Evolutionary conservation across 768 basidiomycete genomes (phyloP).

Genomic region (Tephrocybe rancida): DNA sequence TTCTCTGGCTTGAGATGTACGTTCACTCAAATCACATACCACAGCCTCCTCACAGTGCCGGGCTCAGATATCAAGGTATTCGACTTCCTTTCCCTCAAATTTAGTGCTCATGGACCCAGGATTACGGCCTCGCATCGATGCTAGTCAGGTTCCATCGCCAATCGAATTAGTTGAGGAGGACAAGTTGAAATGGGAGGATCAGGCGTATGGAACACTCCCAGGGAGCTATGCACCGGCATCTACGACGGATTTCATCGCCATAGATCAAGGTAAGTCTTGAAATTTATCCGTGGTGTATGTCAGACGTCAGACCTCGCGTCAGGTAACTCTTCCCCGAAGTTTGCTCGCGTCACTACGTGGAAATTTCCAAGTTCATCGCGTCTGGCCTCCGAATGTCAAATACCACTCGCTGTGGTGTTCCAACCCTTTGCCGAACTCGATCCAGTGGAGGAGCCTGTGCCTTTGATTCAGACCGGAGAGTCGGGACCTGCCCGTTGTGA

Average conservation of each 20-base stretch:
- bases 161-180: slow-evolving; percentile 79
- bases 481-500: slow-evolving; percentile 83
- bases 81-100: background rate
- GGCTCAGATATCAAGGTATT: slow-evolving; percentile 50
- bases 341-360: slow-evolving; percentile 88
- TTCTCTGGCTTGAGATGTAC: slow-evolving; percentile 33
- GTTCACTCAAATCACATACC: slow-evolving; percentile 56
- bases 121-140: slow-evolving; percentile 81
- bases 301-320: background rate
- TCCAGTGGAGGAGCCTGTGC: slow-evolving; percentile 76
- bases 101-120: slow-evolving; percentile 42
- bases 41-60: slow-evolving; percentile 72
- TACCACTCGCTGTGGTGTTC: slow-evolving; percentile 83
- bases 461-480: slow-evolving; percentile 71
- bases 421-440: slow-evolving; percentile 91
- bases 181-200: slow-evolving; percentile 74
- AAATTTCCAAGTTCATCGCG: slow-evolving; percentile 80
- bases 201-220: slow-evolving; percentile 61
- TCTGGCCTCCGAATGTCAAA: slow-evolving; percentile 77
- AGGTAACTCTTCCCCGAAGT: slow-evolving; percentile 92
- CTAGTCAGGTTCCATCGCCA: slow-evolving; percentile 90
- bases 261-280: slow-evolving; percentile 74
- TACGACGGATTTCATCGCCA: slow-evolving; percentile 85
- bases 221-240: slow-evolving; percentile 74
- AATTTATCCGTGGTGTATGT: background rate